Base-by-base conservation (phyloP, 1,284 basidiomycete genomes). In the Phylloporus sp. region DNA sequence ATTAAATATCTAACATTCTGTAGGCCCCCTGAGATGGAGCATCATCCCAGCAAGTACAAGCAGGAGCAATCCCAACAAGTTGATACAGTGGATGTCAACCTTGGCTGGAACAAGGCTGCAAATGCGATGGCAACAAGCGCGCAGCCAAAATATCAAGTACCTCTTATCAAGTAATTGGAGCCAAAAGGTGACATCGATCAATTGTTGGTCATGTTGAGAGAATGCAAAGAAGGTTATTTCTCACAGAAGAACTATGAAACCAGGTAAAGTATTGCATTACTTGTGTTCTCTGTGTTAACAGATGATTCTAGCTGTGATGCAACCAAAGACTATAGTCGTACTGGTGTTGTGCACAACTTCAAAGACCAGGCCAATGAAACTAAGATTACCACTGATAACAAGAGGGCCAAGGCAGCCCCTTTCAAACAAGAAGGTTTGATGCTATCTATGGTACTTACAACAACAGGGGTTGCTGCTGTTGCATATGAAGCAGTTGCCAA, bases 71-170 rank as follows among this genome's bases (percentile, higher is more conserved):
- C 22, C 32, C 63, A 4, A 52, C 57, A 37, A 15, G 37, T 6
- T 10, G 58, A 47, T 11, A 24, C 15, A 1, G 40, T 28, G 10
- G 53, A 50, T 52, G 54, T 44, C 31, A 32, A 55, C n/a, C 29
- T 46, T 12, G 6, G 46, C 3, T 72, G 61, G 70, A 56, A 58
- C 44, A 62, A 60, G 10, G 40, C 20, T 34, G 46, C 28, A 7
- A 56, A 47, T 28, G n/a, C 32, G 37, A 52, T 22, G 6, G 12
- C 24, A 8, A 34, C 60, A 37, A 53, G n/a, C 18, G 7, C 49
- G 6, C 32, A 29, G 22, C 61, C 15, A 5, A 62, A 58, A 42
- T 72, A 72, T 44, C 58, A 59, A 47, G 74, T 74, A 0, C 73
- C 71, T 60, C 60, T 65, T 17, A 66, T 57, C 63, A 44, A 52